Percentiles rank a stretch among this genome's conserved stretches.
phyloP scores from a whole-genome alignment of 2,329 filamentous ascomycete genomes.

The Fusarium chlamydosporum region DNA sequence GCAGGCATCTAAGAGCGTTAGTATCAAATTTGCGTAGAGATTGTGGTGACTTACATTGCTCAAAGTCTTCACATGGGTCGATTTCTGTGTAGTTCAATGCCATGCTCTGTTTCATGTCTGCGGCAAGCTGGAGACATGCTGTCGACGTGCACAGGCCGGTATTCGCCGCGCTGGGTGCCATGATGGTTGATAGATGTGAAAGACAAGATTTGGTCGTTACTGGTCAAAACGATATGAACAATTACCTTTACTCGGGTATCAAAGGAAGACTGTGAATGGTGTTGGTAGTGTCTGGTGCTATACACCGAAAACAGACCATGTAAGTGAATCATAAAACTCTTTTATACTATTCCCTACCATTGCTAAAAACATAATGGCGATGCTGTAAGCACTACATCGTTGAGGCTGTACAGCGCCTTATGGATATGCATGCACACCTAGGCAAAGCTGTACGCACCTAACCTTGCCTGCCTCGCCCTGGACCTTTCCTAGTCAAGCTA shows the following conservation, averaged over 20 bases:
- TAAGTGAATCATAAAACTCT: not conserved
- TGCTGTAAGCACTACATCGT: constrained; percentile 1
- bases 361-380: not conserved
- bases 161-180: not conserved
- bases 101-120: constrained; percentile 29
- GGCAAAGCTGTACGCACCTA: too few species aligned
- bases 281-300: not conserved
- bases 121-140: constrained; percentile 12
- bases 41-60: constrained; percentile 61
- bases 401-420: not conserved
- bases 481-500: not conserved
- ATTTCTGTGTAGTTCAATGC: constrained; percentile 68
- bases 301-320: not conserved
- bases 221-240: not conserved
- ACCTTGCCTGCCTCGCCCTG: not conserved
- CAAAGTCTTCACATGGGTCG: constrained; percentile 78
- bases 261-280: not conserved
- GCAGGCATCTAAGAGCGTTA: constrained; percentile 61
- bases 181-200: not conserved
- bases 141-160: constrained; percentile 3
- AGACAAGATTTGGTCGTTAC: not conserved
- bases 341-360: not conserved
- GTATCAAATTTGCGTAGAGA: not conserved
- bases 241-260: too few species aligned
- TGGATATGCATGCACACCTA: not conserved